A percentile compares a stretch with the other conserved stretches of the same genome.
These are phyloP conservation scores for Linnemannia hyalina DNA, from an alignment of 192 early-diverging fungal species.

Conservation along the genomic window DNA sequence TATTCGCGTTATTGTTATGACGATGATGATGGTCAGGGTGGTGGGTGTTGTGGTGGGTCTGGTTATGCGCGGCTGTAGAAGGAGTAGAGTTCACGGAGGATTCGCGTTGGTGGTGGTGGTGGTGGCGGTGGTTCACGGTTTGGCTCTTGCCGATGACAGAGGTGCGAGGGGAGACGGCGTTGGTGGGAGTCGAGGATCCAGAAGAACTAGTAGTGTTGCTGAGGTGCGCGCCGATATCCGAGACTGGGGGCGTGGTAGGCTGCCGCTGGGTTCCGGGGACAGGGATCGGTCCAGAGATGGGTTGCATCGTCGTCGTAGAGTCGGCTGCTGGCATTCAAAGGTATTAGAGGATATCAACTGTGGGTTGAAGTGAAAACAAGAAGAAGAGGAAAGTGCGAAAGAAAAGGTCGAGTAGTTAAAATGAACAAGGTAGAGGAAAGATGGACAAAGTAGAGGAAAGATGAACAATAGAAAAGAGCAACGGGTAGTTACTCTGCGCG, in stretches of 20 bases:
- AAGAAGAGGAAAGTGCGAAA: background rate
- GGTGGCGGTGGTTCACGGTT: background rate
- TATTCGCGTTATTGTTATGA: constrained; percentile 12
- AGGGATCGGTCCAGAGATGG: constrained; percentile 50
- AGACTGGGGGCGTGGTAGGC: constrained; percentile 30
- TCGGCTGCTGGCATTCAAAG: constrained; percentile 39
- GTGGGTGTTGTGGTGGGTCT: constrained; percentile 1
- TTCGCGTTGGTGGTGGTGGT: constrained; percentile 7
- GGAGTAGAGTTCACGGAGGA: background rate
- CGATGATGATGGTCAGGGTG: background rate
- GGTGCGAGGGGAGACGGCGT: background rate
- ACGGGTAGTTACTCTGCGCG: background rate
- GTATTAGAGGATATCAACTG: background rate
- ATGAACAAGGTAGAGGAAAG: background rate
- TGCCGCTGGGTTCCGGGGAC: constrained; percentile 43
- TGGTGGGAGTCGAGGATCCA: background rate
- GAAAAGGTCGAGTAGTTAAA: background rate
- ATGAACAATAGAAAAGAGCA: background rate
- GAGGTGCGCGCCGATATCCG: background rate
- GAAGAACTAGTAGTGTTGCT: background rate
- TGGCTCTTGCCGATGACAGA: background rate
- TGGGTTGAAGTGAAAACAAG: background rate
- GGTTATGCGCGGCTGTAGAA: background rate
- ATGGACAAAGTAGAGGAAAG: background rate
- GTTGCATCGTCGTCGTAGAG: constrained; percentile 20